Evolutionary conservation across 805 yeast species (phyloP).

Genomic region (Saturnispora gosingensis): DNA sequence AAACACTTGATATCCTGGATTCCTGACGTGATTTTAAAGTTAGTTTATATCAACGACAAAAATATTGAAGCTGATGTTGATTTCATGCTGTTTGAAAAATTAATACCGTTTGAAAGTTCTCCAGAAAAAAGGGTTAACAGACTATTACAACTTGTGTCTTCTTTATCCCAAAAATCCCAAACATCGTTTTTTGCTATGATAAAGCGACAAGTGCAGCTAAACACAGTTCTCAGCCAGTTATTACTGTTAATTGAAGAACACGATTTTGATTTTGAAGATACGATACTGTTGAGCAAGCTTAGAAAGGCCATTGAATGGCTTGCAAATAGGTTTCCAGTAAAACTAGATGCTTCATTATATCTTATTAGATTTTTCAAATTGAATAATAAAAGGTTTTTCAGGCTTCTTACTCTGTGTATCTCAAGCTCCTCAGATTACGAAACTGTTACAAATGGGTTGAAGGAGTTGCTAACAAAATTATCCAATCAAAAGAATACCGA

Average conservation of each 20-base stretch:
- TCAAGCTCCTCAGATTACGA: conserved; percentile 46
- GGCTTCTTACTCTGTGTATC: conserved; percentile 46
- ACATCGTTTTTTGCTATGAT: conserved; percentile 61
- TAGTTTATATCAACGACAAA: conserved; percentile 66
- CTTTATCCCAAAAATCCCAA: conserved; percentile 48
- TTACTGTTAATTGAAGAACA: conserved; percentile 40
- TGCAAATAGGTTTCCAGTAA: conserved; percentile 44
- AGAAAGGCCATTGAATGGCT: conserved; percentile 58
- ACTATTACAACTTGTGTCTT: conserved; percentile 37
- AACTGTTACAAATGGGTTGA: conserved; percentile 50
- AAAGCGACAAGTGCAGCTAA: conserved; percentile 55
- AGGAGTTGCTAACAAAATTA: conserved; percentile 51
- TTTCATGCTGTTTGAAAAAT: conserved; percentile 43
- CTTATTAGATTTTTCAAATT: conserved; percentile 43
- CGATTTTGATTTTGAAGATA: conserved; percentile 24
- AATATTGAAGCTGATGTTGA: conserved; percentile 62
- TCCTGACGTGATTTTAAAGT: conserved; percentile 56
- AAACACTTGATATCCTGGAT: conserved; percentile 34
- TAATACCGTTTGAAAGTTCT: conserved; percentile 48
- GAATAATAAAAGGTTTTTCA: conserved; percentile 50
- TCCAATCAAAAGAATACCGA: conserved; percentile 37
- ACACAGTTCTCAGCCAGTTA: conserved; percentile 41
- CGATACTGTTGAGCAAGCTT: conserved; percentile 27
- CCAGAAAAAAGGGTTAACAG: conserved; percentile 39
- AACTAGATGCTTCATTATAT: conserved; percentile 37